These are phyloP conservation scores for Westerdykella ornata DNA, from an alignment of 2,329 filamentous ascomycete genomes.

Conservation along the genomic window DNA sequence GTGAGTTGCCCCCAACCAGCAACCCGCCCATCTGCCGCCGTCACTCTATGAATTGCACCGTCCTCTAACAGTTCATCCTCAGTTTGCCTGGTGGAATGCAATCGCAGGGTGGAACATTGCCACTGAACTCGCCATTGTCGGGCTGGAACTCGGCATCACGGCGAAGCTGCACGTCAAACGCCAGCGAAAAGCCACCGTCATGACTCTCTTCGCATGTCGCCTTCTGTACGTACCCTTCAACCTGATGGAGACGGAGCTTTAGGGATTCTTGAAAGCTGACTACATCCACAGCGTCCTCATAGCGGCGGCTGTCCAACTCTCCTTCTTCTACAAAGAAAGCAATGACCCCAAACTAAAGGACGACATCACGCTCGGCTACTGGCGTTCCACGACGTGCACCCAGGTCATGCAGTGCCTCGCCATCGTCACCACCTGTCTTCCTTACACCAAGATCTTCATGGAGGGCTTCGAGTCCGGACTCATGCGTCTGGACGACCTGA, in stretches of 20 bases:
- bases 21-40: too few species aligned
- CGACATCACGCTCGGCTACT: conserved; percentile 24
- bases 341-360: conserved; percentile 4
- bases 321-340: conserved; percentile 13
- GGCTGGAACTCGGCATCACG: conserved; percentile 15
- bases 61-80: background rate
- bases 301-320: conserved; percentile 13
- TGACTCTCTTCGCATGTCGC: conserved; percentile 17
- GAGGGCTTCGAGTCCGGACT: conserved; percentile 23
- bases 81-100: conserved; percentile 17
- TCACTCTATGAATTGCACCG: background rate
- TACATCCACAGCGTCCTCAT: conserved; percentile 9
- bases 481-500: conserved; percentile 17
- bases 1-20: too few species aligned
- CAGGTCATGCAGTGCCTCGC: conserved; percentile 20
- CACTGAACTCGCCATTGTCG: conserved; percentile 18
- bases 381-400: conserved; percentile 20
- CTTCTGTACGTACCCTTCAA: conserved; percentile 7
- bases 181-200: conserved; percentile 13
- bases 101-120: conserved; percentile 14
- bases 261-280: background rate
- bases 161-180: conserved; percentile 11
- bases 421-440: conserved; percentile 23
- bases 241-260: background rate
- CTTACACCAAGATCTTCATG: conserved; percentile 26